Evolutionary conservation across 2,329 filamentous ascomycete genomes (phyloP), one percentile per base, ranked within the genome.

Genomic region (Xylogone sp.): DNA sequence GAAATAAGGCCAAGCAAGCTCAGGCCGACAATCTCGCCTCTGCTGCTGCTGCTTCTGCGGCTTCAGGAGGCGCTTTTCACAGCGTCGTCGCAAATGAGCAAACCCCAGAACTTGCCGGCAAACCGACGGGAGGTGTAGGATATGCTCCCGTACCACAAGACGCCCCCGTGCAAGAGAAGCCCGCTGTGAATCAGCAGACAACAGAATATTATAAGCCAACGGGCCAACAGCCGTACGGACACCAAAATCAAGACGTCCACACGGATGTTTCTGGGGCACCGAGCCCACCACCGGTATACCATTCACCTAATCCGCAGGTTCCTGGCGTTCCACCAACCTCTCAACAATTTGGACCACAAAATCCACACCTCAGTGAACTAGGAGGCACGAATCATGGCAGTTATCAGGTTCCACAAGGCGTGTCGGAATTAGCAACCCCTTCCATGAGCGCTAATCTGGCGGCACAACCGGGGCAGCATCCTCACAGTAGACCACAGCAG

Each of bases 211-310:
- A 27, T 24, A 22, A 43, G 29, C 46, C 46, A 48, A 20, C 46
- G 34, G 6, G 9, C 21, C 20, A n/a, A 34, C 4, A 21, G 19
- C 27, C 6, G 31, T 31, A 34, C 31, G 29, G 21, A 10, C 42
- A 39, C 19, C 31, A 10, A 20, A 29, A 8, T 31, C 46, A 48
- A 19, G 24, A 16, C 22, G 31, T 8, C 45, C 12, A n/a, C 45
- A 7, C 22, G 16, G 34, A 56, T 4, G 50, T 56, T 2, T 54
- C 57, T 1, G 54, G 53, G 10, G 60, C 55, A 27, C 57, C 18
- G 43, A 43, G 24, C 4, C 47, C 47, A 29, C 42, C 47, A 44
- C 47, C 47, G 6, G 21, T 39, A 7, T 49, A 43, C 22, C 5
- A 43, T 21, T n/a, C 42, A 31, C 34, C 47, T 21, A 22, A 21